phyloP scores from a whole-genome alignment of 176 grass and related monocot genomes.

The Avena eriantha region DNA sequence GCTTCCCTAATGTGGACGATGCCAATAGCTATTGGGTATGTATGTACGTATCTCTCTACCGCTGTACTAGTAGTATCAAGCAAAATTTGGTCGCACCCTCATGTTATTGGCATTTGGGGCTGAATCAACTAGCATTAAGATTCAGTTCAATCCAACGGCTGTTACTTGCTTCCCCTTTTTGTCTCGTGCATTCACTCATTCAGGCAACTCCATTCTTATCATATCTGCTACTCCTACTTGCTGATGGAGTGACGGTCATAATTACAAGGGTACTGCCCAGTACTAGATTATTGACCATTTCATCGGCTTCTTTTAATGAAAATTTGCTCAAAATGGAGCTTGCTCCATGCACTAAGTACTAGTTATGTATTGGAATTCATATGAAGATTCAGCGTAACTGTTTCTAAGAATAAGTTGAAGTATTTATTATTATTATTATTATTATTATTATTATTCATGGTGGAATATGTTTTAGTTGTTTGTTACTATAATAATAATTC shows the following conservation, averaged over 20 bases:
- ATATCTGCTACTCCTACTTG: background rate
- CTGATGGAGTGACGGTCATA: background rate
- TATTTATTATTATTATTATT: conserved; percentile 10
- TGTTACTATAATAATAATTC: background rate
- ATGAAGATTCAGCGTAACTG: conserved; percentile 16
- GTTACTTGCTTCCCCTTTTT: background rate
- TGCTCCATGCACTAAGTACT: background rate
- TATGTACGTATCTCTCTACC: conserved; percentile 44
- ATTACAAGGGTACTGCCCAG: background rate
- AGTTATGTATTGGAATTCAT: conserved; percentile 27
- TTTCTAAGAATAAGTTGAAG: conserved; percentile 18
- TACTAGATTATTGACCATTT: conserved; percentile 16
- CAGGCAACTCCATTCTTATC: background rate
- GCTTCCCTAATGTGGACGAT: conserved; percentile 78
- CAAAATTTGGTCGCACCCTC: background rate
- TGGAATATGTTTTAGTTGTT: conserved; percentile 16
- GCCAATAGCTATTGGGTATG: conserved; percentile 89
- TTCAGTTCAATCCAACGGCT: background rate
- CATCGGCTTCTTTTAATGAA: background rate
- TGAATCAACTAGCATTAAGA: background rate
- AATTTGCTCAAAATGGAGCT: background rate
- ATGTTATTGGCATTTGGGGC: background rate
- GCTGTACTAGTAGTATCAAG: background rate
- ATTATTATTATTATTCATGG: conserved; percentile 14
- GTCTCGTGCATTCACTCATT: background rate